phyloP scores from a whole-genome alignment of 208 protist species.

The Naegleria fowleri region DNA sequence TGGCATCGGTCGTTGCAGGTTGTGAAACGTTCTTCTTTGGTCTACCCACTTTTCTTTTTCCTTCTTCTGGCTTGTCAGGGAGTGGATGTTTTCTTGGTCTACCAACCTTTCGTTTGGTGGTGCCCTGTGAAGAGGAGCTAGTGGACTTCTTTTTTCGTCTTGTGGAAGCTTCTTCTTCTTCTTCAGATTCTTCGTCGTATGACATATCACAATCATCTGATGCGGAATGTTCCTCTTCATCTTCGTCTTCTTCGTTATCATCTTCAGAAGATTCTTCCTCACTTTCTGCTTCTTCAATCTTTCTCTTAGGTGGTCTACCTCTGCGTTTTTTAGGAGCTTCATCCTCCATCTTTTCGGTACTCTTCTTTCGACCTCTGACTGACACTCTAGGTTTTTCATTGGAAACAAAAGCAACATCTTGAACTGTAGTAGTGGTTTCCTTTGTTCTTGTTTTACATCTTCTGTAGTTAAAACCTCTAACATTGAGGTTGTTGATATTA shows the following conservation, averaged over 20 bases:
- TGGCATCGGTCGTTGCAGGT: no score
- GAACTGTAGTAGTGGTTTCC: no score
- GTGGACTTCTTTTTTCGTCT: no score
- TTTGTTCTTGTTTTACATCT: not conserved
- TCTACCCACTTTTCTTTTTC: not conserved
- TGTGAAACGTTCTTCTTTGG: not conserved
- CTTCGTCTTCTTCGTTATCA: not conserved
- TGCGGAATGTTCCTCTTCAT: not conserved
- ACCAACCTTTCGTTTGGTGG: no score
- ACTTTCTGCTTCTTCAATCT: not conserved
- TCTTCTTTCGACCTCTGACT: not conserved
- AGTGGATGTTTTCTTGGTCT: no score
- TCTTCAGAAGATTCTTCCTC: not conserved
- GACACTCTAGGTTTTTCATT: not conserved
- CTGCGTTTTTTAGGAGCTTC: not conserved
- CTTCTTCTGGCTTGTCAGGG: not conserved
- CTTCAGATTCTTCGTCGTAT: not conserved
- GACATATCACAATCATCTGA: not conserved
- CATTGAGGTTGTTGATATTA: not conserved
- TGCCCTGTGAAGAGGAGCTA: no score
- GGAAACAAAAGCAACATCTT: not conserved
- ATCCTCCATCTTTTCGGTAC: not conserved
- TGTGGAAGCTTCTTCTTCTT: not conserved
- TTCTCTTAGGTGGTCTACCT: not conserved
- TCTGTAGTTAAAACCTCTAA: not conserved